Percentiles rank a stretch among this genome's conserved stretches.
phyloP scores from a whole-genome alignment of 2,329 filamentous ascomycete species.

The Mariannaea elegans region DNA sequence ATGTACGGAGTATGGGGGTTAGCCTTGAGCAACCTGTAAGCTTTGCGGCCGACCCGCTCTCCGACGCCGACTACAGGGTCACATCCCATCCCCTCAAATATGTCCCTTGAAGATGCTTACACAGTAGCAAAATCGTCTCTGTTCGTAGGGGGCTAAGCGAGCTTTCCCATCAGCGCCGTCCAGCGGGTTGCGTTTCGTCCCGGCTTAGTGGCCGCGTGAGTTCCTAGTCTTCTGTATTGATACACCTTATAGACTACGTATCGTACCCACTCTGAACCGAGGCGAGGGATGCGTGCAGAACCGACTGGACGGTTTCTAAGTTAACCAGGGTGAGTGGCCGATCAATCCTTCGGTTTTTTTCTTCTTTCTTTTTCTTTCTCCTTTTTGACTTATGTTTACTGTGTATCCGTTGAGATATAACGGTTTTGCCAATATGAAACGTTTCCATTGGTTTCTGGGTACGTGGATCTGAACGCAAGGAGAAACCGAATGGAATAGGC shows the following conservation, averaged over 20 bases:
- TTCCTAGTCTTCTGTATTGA: background rate
- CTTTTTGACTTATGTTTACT: too few species aligned
- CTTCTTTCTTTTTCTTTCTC: background rate
- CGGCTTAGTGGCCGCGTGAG: conserved; percentile 5
- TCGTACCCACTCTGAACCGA: conserved; percentile 7
- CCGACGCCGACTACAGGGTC: too few species aligned
- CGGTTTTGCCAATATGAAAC: too few species aligned
- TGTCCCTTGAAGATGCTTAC: background rate
- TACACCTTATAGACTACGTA: background rate
- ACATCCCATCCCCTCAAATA: too few species aligned
- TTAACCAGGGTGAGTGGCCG: background rate
- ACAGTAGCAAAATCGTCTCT: background rate
- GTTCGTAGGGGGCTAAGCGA: too few species aligned
- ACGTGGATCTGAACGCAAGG: too few species aligned
- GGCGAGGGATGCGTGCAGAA: conserved; percentile 10
- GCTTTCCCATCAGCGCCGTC: background rate
- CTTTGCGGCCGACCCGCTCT: too few species aligned
- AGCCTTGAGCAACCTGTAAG: too few species aligned
- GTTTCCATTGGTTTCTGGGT: too few species aligned
- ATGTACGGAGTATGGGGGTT: background rate
- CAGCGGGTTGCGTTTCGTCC: background rate
- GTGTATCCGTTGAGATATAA: too few species aligned
- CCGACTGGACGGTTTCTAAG: background rate
- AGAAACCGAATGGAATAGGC: too few species aligned
- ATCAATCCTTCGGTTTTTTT: background rate